A percentile compares a stretch with the other conserved stretches of the same genome.
phyloP scores from a whole-genome alignment of 208 protist genomes.

The Acanthamoeba royreba region DNA sequence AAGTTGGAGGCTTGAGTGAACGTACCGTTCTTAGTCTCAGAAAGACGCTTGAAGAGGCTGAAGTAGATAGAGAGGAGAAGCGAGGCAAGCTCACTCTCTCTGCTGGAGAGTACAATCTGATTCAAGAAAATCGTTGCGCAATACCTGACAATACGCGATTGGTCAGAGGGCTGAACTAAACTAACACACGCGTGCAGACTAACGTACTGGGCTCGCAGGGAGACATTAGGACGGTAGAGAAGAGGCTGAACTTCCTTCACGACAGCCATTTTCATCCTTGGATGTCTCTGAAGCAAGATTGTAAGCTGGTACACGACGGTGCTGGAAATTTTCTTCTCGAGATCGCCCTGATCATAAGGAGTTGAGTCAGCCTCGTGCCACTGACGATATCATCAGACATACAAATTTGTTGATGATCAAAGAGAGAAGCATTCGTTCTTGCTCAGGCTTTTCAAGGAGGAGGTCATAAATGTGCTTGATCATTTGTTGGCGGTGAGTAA shows the following conservation, averaged over 20 bases:
- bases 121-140: slow-evolving; percentile 64
- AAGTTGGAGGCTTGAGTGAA: too few relatives aligned
- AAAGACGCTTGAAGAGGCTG: slow-evolving; percentile 48
- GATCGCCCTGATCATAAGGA: slow-evolving; percentile 43
- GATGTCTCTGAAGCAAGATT: slow-evolving; percentile 42
- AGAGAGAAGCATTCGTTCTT: slow-evolving; percentile 55
- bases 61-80: slow-evolving; percentile 65
- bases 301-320: slow-evolving; percentile 48
- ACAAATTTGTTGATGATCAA: slow-evolving; percentile 68
- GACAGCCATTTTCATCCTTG: slow-evolving; percentile 63
- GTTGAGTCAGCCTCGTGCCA: too few relatives aligned
- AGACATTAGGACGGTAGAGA: slow-evolving; percentile 62
- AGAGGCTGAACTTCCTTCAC: slow-evolving; percentile 59
- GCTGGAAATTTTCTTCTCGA: slow-evolving; percentile 51
- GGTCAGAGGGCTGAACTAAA: too few relatives aligned
- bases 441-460: slow-evolving; percentile 52
- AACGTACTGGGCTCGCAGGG: slow-evolving; percentile 58
- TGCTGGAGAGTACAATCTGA: slow-evolving; percentile 54
- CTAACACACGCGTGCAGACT: too few relatives aligned
- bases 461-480: slow-evolving; percentile 50
- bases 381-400: too few relatives aligned
- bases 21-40: not conserved
- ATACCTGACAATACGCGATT: too few relatives aligned
- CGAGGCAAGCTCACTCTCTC: slow-evolving; percentile 20
- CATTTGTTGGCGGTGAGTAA: not conserved